phyloP scores from a whole-genome alignment of 2,329 filamentous ascomycete species.

The Fulvia fulva region DNA sequence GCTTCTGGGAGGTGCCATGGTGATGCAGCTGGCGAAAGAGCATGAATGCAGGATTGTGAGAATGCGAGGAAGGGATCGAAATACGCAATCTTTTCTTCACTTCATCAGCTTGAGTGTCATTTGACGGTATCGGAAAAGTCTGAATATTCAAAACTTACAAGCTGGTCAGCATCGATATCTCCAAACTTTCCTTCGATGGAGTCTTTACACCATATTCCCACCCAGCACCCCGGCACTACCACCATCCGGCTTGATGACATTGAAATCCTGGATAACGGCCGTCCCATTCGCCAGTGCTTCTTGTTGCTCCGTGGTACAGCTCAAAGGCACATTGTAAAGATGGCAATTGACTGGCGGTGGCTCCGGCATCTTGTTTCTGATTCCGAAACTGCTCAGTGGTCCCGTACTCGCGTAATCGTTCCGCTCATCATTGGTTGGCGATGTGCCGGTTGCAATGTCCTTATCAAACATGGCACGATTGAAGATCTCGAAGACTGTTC shows the following conservation, averaged over 20 bases:
- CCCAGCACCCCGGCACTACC: background rate
- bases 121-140: too few species aligned
- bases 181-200: too few species aligned
- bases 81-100: too few species aligned
- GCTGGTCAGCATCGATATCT: too few species aligned
- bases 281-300: slow-evolving; percentile 42
- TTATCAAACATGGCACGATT: slow-evolving; percentile 48
- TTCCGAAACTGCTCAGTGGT: slow-evolving; percentile 38
- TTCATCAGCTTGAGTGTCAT: too few species aligned
- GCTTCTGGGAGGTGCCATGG: too few species aligned
- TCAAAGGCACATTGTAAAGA: slow-evolving; percentile 35
- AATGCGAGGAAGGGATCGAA: too few species aligned
- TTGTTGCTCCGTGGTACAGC: slow-evolving; percentile 45
- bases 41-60: too few species aligned
- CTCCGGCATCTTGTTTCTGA: slow-evolving; percentile 44
- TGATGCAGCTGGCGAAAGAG: too few species aligned
- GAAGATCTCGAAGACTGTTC: slow-evolving; percentile 54
- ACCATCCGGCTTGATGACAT: slow-evolving; percentile 31
- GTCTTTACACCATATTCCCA: background rate
- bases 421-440: slow-evolving; percentile 38
- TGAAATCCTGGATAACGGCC: slow-evolving; percentile 46
- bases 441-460: slow-evolving; percentile 54
- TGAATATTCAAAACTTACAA: too few species aligned
- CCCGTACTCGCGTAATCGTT: slow-evolving; percentile 39
- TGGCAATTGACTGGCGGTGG: slow-evolving; percentile 42